Percentiles rank a stretch among this genome's conserved stretches.
phyloP scores from a whole-genome alignment of 2,329 filamentous ascomycete genomes.

The Trichocomaceae sp. region DNA sequence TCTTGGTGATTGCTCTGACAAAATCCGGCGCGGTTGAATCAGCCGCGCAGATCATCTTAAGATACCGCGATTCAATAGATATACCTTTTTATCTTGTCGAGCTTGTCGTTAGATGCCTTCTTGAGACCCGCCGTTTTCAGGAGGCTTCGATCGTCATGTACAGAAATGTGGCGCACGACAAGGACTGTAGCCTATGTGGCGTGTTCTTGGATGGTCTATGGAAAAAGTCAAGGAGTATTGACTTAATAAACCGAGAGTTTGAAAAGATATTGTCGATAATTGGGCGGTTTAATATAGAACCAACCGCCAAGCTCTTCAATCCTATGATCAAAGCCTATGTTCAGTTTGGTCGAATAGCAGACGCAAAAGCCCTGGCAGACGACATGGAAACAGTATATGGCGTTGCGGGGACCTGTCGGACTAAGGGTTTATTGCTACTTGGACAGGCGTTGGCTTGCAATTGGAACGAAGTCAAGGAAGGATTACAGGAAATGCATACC shows the following conservation, averaged over 20 bases:
- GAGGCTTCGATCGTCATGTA: slow-evolving; percentile 33
- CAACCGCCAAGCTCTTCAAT: slow-evolving; percentile 36
- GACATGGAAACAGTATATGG: slow-evolving; percentile 28
- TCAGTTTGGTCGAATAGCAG: slow-evolving; percentile 30
- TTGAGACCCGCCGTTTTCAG: slow-evolving; percentile 33
- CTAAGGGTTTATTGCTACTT: slow-evolving; percentile 33
- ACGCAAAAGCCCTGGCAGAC: slow-evolving; percentile 30
- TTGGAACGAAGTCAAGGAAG: slow-evolving; percentile 35
- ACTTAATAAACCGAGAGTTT: slow-evolving; percentile 30
- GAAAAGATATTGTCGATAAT: slow-evolving; percentile 25
- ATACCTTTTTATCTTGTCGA: slow-evolving; percentile 28
- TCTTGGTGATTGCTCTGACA: slow-evolving; percentile 30
- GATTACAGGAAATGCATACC: slow-evolving; percentile 33
- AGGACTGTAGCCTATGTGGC: slow-evolving; percentile 29
- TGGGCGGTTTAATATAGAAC: slow-evolving; percentile 22
- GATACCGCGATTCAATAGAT: slow-evolving; percentile 22
- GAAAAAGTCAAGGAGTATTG: slow-evolving; percentile 34
- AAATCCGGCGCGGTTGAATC: slow-evolving; percentile 33
- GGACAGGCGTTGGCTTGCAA: slow-evolving; percentile 32
- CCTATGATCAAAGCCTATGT: slow-evolving; percentile 36
- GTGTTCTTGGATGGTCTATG: slow-evolving; percentile 34
- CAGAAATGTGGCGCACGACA: slow-evolving; percentile 26
- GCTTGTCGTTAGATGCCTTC: slow-evolving; percentile 30
- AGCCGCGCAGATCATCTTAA: slow-evolving; percentile 28
- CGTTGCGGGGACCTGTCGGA: slow-evolving; percentile 27